These are phyloP conservation scores for Clonostachys rhizophaga DNA, from an alignment of 2,329 filamentous ascomycete genomes.

Conservation along the genomic window DNA sequence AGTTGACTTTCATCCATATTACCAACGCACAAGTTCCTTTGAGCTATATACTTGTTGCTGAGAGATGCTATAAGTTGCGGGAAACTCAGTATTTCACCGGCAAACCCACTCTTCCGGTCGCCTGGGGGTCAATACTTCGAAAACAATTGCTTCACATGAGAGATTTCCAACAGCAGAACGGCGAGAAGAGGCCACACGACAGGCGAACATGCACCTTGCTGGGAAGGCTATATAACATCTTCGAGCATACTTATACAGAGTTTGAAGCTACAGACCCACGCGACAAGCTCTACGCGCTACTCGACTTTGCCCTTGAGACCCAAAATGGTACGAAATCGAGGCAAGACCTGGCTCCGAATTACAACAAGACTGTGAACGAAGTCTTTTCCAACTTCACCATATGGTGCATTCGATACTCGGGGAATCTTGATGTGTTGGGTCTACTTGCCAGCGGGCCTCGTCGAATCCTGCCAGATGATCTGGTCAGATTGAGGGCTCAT, in stretches of 20 bases:
- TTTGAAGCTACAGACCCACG: neutral
- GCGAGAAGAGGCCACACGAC: neutral
- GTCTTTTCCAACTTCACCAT: neutral
- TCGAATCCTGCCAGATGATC: neutral
- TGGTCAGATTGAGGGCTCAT: neutral
- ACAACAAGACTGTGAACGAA: neutral
- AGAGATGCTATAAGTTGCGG: neutral
- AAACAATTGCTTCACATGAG: neutral
- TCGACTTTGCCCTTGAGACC: neutral
- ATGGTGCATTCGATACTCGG: neutral
- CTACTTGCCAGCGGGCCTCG: neutral
- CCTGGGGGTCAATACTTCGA: neutral
- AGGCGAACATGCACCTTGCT: neutral
- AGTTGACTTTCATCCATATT: neutral
- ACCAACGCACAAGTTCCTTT: neutral
- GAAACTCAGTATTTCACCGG: neutral
- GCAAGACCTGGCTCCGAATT: neutral
- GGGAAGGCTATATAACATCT: neutral
- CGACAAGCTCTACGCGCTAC: neutral
- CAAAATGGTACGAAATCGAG: neutral
- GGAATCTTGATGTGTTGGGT: neutral
- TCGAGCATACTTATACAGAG: neutral
- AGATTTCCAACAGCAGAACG: neutral
- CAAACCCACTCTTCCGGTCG: neutral
- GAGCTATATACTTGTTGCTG: neutral